These are phyloP conservation scores for Flammula alnicola DNA, from an alignment of 1,284 basidiomycete genomes.

Conservation along the genomic window DNA sequence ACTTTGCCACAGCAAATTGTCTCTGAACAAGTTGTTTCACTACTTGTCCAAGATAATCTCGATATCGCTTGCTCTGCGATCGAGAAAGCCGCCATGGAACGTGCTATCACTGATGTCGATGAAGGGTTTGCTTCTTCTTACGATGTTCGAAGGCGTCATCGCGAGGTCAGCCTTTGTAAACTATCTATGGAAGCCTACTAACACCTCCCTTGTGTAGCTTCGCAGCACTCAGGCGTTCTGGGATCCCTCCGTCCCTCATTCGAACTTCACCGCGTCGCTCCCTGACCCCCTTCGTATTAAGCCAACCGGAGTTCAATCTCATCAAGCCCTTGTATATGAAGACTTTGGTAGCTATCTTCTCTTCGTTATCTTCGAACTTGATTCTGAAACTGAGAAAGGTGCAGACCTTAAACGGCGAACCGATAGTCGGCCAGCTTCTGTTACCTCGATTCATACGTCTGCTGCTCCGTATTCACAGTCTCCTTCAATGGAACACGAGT, in stretches of 20 bases:
- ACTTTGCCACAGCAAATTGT: conserved; percentile 52
- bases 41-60: conserved; percentile 92
- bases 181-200: not conserved
- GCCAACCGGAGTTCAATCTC: conserved; percentile 78
- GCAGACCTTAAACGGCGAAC: conserved; percentile 57
- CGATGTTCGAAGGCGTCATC: conserved; percentile 84
- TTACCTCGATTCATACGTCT: conserved; percentile 49
- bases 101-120: conserved; percentile 94
- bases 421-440: conserved; percentile 69
- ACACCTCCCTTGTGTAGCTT: conserved; percentile 42
- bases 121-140: conserved; percentile 87
- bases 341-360: conserved; percentile 74
- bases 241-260: conserved; percentile 77
- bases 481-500: conserved; percentile 44
- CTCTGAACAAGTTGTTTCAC: conserved; percentile 72
- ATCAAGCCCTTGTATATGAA: conserved; percentile 92
- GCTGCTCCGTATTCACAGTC: conserved; percentile 34
- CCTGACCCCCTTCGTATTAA: conserved; percentile 92
- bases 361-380: not conserved
- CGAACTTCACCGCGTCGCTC: conserved; percentile 79
- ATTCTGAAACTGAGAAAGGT: conserved; percentile 36
- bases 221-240: conserved; percentile 82
- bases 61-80: conserved; percentile 95
- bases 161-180: conserved; percentile 63
- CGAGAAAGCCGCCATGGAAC: conserved; percentile 98